A percentile compares a stretch with the other conserved stretches of the same genome.
Evolutionary conservation across 768 basidiomycete genomes (phyloP).

Genomic region (Rhodotorula taiwanensis): DNA sequence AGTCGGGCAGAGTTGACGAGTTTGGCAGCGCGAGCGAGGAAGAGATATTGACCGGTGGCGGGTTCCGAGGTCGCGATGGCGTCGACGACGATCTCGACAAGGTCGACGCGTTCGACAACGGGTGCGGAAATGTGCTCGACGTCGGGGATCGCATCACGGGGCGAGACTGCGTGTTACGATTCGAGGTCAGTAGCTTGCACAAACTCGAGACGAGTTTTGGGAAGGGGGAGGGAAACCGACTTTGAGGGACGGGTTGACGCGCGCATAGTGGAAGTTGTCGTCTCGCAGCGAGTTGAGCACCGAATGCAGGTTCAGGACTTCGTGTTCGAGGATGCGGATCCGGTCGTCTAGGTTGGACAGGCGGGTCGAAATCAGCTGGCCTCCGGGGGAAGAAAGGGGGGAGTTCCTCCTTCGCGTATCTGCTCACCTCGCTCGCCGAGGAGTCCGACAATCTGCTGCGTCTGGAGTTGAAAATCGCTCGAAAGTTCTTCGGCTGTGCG

Average conservation of each 20-base stretch:
- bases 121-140: constrained; percentile 27
- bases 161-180: constrained; percentile 4
- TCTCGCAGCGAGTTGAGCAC: constrained; percentile 47
- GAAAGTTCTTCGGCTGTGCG: constrained; percentile 26
- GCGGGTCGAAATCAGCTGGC: too few species aligned
- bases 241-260: constrained; percentile 1
- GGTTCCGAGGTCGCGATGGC: constrained; percentile 12
- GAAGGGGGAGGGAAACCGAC: too few species aligned
- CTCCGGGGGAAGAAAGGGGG: too few species aligned
- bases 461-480: neutral
- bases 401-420: too few species aligned
- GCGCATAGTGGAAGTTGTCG: constrained; percentile 29
- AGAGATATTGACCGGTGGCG: neutral
- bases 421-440: constrained; percentile 28
- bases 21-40: neutral
- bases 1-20: constrained; percentile 9
- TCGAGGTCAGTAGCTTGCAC: too few species aligned
- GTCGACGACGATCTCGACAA: constrained; percentile 15
- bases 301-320: constrained; percentile 63
- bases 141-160: constrained; percentile 32
- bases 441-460: constrained; percentile 13
- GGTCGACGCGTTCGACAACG: constrained; percentile 31
- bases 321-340: constrained; percentile 63
- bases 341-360: constrained; percentile 54
- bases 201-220: too few species aligned